Conservation (phyloP, 176 grass and related monocot genomes). For the Metroxylon sagu region DNA sequence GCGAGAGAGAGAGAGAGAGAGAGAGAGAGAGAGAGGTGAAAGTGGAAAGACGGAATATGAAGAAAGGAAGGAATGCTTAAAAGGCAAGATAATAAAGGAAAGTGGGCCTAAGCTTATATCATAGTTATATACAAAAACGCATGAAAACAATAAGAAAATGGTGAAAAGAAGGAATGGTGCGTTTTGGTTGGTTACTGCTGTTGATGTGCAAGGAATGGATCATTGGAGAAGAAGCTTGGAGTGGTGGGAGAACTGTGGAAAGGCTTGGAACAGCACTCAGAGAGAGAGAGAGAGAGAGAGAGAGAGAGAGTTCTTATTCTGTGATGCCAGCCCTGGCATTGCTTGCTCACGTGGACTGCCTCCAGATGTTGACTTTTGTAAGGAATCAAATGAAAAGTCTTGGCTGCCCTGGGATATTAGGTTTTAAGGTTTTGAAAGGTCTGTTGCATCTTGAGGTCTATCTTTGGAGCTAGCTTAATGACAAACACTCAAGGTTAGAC, state of each 20-base stretch:
- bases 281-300: conserved; percentile 16
- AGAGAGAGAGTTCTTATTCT: conserved; percentile 1
- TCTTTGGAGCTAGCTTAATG: too few relatives aligned
- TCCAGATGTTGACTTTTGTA: conserved; percentile 17
- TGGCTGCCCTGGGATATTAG: too few relatives aligned
- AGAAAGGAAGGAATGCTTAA: conserved; percentile 79
- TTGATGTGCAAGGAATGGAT: conserved; percentile 29
- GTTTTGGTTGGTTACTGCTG: conserved; percentile 32
- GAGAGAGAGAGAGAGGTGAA: conserved; percentile 29
- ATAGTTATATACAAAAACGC: conserved; percentile 38
- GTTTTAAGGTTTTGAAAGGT: too few relatives aligned
- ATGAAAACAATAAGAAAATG: background rate
- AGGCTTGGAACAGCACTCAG: background rate
- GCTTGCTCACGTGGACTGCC: conserved; percentile 21
- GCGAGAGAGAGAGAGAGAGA: background rate
- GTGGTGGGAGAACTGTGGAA: too few relatives aligned
- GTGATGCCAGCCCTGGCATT: conserved; percentile 9
- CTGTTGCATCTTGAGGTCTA: too few relatives aligned
- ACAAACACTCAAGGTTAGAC: too few relatives aligned
- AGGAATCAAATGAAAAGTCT: too few relatives aligned
- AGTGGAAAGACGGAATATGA: conserved; percentile 19
- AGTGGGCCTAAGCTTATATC: conserved; percentile 47
- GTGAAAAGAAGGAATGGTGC: conserved; percentile 24
- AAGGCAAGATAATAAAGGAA: conserved; percentile 73
- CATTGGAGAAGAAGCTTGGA: conserved; percentile 12